Base-by-base conservation (phyloP, 2,329 filamentous ascomycete species). In the Sporothrix pallida region DNA sequence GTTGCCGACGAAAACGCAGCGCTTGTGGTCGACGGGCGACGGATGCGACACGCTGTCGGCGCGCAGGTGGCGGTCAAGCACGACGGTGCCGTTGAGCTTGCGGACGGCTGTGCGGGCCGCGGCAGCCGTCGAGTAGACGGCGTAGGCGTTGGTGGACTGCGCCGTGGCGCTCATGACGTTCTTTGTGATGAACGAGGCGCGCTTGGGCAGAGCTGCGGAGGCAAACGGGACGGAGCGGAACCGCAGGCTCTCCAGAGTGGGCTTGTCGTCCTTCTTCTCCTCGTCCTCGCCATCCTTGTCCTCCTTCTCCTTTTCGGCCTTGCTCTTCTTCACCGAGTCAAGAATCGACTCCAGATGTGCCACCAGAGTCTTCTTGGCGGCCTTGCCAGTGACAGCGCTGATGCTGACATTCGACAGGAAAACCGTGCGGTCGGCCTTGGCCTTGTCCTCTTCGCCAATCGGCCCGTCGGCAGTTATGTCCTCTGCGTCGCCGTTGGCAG, bases 1-100 rank as follows among this genome's bases (percentile, higher is more conserved):
- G 80, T 99, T 99, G 65, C 96, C 96, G 37, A 99, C 93, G 79
- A 99, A 99, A 17, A 99, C 91, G 81, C 96, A 99, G 72, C 95
- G 92, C 74, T 92, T 91, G 81, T 97, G 91, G 80, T 97, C 95
- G 20, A 91, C 89, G 56, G 91, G 89, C 15, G 92, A 87, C 0
- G 96, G 96, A 82, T 98, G 94, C 0, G 95, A 93, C 48, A 99
- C 91, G 77, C 91, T 93, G 83, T 99, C 96, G 31, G 95, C 95
- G 58, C 95, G 91, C 73, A 99, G 84, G 82, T 99, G 96, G 46
- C 96, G 91, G 77, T 93, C 92, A 17, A 99, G 88, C 2, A 98
- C 87, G 17, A 93, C 85, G 1, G 89, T 93, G 68, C 95, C 96
- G 78, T 99, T 99, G 56, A 99, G 88, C 54, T 88, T 88, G 76